Evolutionary conservation across 371 early-diverging fungal species (phyloP).

Genomic region (Haplosporangium sp.): DNA sequence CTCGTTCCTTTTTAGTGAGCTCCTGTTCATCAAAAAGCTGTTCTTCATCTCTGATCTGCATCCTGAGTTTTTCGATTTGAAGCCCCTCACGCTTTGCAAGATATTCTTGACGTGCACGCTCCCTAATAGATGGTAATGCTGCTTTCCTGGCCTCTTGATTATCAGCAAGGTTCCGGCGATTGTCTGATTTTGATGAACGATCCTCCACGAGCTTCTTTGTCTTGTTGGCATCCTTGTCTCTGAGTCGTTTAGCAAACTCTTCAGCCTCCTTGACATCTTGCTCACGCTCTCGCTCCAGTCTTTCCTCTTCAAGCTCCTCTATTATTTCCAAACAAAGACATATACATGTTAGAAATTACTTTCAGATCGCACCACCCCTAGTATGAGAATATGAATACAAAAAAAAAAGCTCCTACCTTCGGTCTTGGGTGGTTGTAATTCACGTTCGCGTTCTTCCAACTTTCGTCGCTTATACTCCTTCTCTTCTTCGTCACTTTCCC

Average conservation of each 20-base stretch:
- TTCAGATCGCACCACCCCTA: neutral
- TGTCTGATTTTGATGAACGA: slow-evolving; percentile 77
- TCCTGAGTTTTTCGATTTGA: slow-evolving; percentile 79
- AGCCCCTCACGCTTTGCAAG: slow-evolving; percentile 89
- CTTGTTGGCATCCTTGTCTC: slow-evolving; percentile 84
- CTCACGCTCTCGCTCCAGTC: slow-evolving; percentile 66
- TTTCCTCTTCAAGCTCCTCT: slow-evolving; percentile 51
- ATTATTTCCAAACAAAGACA: neutral
- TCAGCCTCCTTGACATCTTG: slow-evolving; percentile 86
- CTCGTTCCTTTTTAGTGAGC: slow-evolving; percentile 82
- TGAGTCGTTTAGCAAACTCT: slow-evolving; percentile 87
- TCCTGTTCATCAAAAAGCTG: slow-evolving; percentile 80
- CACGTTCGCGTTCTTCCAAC: slow-evolving; percentile 56
- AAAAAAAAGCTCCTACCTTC: slow-evolving; percentile 30
- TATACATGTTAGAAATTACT: neutral
- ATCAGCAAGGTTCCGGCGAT: slow-evolving; percentile 85
- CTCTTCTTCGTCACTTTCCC: slow-evolving; percentile 73
- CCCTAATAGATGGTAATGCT: slow-evolving; percentile 81
- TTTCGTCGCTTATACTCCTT: slow-evolving; percentile 64
- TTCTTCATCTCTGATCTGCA: slow-evolving; percentile 91
- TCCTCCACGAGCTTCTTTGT: slow-evolving; percentile 88
- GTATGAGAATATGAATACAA: neutral
- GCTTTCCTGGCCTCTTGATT: slow-evolving; percentile 76
- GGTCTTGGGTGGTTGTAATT: slow-evolving; percentile 48
- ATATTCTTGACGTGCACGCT: slow-evolving; percentile 91